phyloP scores from a whole-genome alignment of 148 eudicot genomes.

The Oxyria digyna region DNA sequence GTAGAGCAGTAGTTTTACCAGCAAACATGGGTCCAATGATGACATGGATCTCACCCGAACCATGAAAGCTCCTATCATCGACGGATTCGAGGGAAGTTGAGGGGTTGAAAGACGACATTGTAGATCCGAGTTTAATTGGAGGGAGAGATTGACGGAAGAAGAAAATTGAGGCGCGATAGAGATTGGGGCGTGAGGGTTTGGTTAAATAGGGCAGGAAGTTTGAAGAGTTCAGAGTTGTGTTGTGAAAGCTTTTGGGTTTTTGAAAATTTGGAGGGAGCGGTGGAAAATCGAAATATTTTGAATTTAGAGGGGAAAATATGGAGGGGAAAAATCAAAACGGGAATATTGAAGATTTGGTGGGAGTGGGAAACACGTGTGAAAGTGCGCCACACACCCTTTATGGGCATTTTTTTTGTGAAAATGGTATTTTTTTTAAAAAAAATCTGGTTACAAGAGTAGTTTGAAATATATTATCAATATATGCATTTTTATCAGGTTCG shows the following conservation, averaged over 20 bases:
- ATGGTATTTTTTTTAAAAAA: too few relatives aligned
- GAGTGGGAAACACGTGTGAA: not conserved
- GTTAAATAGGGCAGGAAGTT: not conserved
- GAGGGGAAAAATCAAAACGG: not conserved
- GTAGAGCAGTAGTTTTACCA: slow-evolving; percentile 73
- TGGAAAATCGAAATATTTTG: slow-evolving; percentile 1
- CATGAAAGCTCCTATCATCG: not conserved
- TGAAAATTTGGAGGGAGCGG: not conserved
- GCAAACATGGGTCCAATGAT: slow-evolving; percentile 96
- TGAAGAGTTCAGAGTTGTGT: not conserved
- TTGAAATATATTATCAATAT: too few relatives aligned
- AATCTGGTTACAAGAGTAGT: too few relatives aligned
- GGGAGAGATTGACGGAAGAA: not conserved
- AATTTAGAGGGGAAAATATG: not conserved
- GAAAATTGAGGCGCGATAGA: not conserved
- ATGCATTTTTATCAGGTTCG: too few relatives aligned
- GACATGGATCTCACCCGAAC: slow-evolving; percentile 54
- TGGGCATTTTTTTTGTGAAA: too few relatives aligned
- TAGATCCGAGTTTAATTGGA: not conserved
- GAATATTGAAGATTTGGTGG: not conserved
- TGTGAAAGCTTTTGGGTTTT: not conserved
- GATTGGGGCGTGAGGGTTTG: not conserved
- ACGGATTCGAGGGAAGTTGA: not conserved
- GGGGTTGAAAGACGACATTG: not conserved
- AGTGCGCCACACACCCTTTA: not conserved